Percentiles rank a stretch among this genome's conserved stretches.
These are phyloP conservation scores for Jacaranda mimosifolia DNA, from an alignment of 257 asterid species.

Conservation along the genomic window DNA sequence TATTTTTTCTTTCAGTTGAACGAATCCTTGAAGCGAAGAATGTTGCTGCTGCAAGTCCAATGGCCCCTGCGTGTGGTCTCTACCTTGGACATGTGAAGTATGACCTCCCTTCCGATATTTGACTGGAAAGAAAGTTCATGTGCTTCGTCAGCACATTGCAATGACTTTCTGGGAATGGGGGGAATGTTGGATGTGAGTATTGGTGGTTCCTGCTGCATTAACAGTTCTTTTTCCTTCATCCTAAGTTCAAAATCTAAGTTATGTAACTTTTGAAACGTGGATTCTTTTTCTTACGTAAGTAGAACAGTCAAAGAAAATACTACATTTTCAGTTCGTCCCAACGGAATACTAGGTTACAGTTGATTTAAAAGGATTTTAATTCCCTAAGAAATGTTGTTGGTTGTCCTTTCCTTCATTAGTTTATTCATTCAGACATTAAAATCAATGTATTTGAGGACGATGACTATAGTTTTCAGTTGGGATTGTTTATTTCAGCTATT, in stretches of 20 bases:
- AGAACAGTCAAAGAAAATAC: not conserved
- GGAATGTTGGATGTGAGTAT: too few species aligned
- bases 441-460: too few species aligned
- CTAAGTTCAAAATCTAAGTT: not conserved
- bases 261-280: not conserved
- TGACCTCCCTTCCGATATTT: slow-evolving; percentile 59
- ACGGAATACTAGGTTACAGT: not conserved
- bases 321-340: not conserved
- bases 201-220: not conserved
- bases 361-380: not conserved
- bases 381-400: not conserved
- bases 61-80: slow-evolving; percentile 97
- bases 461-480: too few species aligned
- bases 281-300: not conserved
- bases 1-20: slow-evolving; percentile 59
- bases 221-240: not conserved
- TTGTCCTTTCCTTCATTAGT: too few species aligned
- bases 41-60: slow-evolving; percentile 76
- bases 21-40: slow-evolving; percentile 81
- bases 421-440: too few species aligned
- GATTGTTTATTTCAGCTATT: too few species aligned
- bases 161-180: too few species aligned
- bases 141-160: not conserved
- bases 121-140: not conserved
- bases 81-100: slow-evolving; percentile 91